phyloP scores from a whole-genome alignment of 441 rosid species.

The Mallotus repandus region DNA sequence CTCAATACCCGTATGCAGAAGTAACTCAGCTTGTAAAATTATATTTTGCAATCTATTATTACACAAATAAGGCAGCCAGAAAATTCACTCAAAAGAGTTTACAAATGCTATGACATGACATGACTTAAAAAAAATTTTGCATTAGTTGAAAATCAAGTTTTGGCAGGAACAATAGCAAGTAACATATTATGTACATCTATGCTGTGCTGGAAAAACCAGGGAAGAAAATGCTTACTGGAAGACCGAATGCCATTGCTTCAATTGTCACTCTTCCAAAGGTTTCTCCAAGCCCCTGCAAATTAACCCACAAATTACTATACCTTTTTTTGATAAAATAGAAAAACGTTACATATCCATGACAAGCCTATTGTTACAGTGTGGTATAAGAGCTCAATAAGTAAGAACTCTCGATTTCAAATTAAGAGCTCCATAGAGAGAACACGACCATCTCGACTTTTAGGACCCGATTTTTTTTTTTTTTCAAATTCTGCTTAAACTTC shows the following conservation, averaged over 20 bases:
- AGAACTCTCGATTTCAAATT: too few relatives aligned
- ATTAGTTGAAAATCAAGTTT: background rate
- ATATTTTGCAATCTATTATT: background rate
- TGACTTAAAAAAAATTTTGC: background rate
- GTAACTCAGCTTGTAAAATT: background rate
- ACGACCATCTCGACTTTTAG: too few relatives aligned
- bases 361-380: background rate
- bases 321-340: conserved; percentile 10
- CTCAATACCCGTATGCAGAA: background rate
- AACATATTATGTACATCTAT: background rate
- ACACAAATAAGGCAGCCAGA: background rate
- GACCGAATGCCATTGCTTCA: conserved; percentile 97
- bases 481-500: too few relatives aligned
- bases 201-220: conserved; percentile 10
- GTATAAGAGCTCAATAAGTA: too few relatives aligned
- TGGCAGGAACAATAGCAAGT: background rate
- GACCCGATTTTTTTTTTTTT: too few relatives aligned
- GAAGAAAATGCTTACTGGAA: conserved; percentile 53
- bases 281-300: conserved; percentile 81
- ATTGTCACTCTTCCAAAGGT: conserved; percentile 97
- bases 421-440: too few relatives aligned
- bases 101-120: background rate
- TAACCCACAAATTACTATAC: conserved; percentile 18
- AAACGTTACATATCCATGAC: background rate
- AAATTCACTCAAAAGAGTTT: background rate